phyloP scores from a whole-genome alignment of 2,329 filamentous ascomycete genomes.

The Colletotrichum lindemuthianum region DNA sequence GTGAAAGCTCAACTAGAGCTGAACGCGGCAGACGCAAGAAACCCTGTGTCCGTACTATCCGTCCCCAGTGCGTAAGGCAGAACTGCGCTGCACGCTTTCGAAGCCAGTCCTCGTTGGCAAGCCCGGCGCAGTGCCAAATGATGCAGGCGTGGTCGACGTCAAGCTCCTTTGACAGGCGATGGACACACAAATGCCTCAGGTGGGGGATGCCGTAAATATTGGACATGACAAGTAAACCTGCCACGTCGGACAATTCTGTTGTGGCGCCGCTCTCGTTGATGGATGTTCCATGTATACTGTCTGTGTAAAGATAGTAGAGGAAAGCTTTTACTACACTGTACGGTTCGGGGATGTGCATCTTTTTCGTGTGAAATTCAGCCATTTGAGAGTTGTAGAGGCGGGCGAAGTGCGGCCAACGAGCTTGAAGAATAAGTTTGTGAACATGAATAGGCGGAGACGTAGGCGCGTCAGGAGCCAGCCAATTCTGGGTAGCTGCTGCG shows the following conservation, averaged over 20 bases:
- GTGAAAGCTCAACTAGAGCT: conserved; percentile 88
- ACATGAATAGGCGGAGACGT: conserved; percentile 91
- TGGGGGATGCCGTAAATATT: conserved; percentile 98
- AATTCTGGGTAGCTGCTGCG: conserved; percentile 57
- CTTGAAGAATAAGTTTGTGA: conserved; percentile 92
- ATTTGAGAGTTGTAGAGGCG: conserved; percentile 93
- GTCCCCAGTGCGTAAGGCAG: conserved; percentile 93
- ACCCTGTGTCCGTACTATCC: conserved; percentile 87
- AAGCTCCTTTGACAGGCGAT: conserved; percentile 87
- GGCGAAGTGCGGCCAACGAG: conserved; percentile 96
- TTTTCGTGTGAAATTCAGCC: conserved; percentile 96
- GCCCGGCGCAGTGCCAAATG: conserved; percentile 93
- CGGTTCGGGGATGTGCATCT: conserved; percentile 97
- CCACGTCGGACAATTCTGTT: conserved; percentile 83
- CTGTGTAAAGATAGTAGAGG: conserved; percentile 95
- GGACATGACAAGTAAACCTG: conserved; percentile 94
- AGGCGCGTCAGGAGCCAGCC: conserved; percentile 69
- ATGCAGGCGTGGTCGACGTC: conserved; percentile 95
- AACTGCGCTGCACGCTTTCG: conserved; percentile 87
- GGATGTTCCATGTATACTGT: conserved; percentile 75
- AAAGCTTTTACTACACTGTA: conserved; percentile 95
- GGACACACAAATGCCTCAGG: conserved; percentile 88
- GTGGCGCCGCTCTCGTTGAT: conserved; percentile 75
- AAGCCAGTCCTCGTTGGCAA: conserved; percentile 93
- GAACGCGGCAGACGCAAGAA: conserved; percentile 83